Conservation (phyloP, 257 asterid species). For the Ligustrum vulgare region DNA sequence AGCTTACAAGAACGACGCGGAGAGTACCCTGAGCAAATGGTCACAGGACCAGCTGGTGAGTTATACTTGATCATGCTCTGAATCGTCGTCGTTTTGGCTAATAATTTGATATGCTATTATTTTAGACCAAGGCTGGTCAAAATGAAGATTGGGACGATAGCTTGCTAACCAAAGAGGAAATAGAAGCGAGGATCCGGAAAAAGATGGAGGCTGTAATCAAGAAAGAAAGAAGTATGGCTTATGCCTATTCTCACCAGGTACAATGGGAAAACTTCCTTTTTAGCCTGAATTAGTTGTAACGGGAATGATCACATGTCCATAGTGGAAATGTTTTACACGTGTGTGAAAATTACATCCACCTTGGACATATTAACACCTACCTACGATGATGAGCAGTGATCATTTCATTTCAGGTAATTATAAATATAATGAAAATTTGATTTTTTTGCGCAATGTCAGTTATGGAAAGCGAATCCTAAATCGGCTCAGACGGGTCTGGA, state of each 20-base stretch:
- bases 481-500: conserved; percentile 43
- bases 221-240: conserved; percentile 93
- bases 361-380: too few relatives aligned
- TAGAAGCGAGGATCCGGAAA: conserved; percentile 57
- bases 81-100: neutral
- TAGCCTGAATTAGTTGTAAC: neutral
- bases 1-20: conserved; percentile 43
- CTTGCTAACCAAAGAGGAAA: conserved; percentile 75
- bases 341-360: too few relatives aligned
- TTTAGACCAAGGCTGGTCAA: conserved; percentile 63
- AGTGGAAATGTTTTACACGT: too few relatives aligned
- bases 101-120: neutral
- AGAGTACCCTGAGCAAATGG: conserved; percentile 68
- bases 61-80: conserved; percentile 2
- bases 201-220: conserved; percentile 87
- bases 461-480: conserved; percentile 62
- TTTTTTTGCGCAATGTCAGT: conserved; percentile 29
- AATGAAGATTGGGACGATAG: conserved; percentile 87
- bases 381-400: too few relatives aligned
- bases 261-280: neutral
- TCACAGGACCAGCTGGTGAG: conserved; percentile 54
- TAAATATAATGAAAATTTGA: too few relatives aligned
- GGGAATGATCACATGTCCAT: too few relatives aligned
- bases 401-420: too few relatives aligned
- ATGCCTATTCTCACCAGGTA: conserved; percentile 92